Base-by-base conservation (phyloP, 2,329 filamentous ascomycete species). In the Helotiales sp. region DNA sequence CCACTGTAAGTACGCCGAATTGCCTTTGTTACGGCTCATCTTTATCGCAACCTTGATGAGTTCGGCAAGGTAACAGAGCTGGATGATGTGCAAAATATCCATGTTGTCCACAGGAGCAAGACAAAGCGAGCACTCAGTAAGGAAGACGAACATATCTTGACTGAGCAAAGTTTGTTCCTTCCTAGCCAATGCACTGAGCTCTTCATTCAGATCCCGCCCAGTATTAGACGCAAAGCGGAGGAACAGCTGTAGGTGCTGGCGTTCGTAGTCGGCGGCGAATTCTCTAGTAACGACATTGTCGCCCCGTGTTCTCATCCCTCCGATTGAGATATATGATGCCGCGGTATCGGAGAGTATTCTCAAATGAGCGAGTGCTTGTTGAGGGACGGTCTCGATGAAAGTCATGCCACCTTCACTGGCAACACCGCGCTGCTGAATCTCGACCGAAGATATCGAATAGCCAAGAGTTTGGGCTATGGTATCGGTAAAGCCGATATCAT, bases 341-440 rank as follows among this genome's bases (percentile, higher is more conserved):
- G 92, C 91, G 1, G 94, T 98, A 80, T 97, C 96, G 1, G 93
- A 90, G 26, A 98, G 82, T 30, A 98, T 90, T 58, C 94, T 91
- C 30, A 99, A 84, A 77, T 98, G 93, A 1, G 92, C 96, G 67
- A 99, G 82, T 1, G 88, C 86, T 77, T 97, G 89, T 65, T 95
- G 91, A 0, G 96, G 90, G 61, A 98, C 91, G 74, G 90, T 93
- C 71, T 95, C 91, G 22, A 98, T 80, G 54, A 98, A 81, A 5
- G 91, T 95, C 78, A 88, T 85, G 63, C 92, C 90, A 55, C 87
- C 86, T 70, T 91, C 87, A 24, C 89, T 88, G 73, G 93, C 91
- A 3, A 93, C 84, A 6, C 96, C 96, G 73, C 96, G 91, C 77
- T 97, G 93, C 70, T 94, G 90, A 71, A 98, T 97, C 80, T 99